A percentile compares a stretch with the other conserved stretches of the same genome.
These are phyloP conservation scores for Cladobotryum mycophilum DNA, from an alignment of 2,329 filamentous ascomycete genomes.

Conservation along the genomic window DNA sequence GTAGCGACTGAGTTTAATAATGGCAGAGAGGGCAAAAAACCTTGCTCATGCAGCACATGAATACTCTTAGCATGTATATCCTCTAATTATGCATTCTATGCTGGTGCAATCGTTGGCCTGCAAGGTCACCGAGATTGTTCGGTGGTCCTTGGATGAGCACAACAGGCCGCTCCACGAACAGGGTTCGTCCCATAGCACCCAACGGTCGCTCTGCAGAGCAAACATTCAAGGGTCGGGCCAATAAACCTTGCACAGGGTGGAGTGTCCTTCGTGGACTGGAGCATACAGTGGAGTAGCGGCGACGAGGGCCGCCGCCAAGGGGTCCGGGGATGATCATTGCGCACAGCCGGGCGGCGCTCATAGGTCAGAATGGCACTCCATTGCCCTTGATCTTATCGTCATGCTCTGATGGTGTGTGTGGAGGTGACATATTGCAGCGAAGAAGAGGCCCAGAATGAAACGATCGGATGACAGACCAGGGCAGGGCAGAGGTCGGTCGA, in stretches of 20 bases:
- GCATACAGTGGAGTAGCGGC: background rate
- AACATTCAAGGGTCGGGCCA: background rate
- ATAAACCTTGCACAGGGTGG: background rate
- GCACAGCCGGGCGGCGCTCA: constrained; percentile 7
- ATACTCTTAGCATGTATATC: background rate
- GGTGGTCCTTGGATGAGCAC: background rate
- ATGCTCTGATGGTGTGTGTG: no score
- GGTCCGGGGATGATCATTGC: background rate
- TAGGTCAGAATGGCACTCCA: constrained; percentile 3
- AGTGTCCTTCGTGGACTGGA: no score
- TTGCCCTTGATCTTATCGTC: background rate
- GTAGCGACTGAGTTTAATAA: background rate
- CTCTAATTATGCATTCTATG: background rate
- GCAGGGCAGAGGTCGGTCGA: no score
- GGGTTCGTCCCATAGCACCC: constrained; percentile 1
- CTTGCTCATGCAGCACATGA: background rate
- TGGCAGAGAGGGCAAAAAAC: background rate
- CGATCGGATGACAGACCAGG: no score
- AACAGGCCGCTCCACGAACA: constrained; percentile 2
- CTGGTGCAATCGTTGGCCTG: background rate
- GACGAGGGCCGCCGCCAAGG: background rate
- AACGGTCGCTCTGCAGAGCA: background rate
- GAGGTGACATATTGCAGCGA: no score
- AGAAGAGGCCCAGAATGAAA: no score
- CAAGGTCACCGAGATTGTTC: no score